Evolutionary conservation across 352 stramenopile species (phyloP).

Genomic region (Phytophthora podocarpi): DNA sequence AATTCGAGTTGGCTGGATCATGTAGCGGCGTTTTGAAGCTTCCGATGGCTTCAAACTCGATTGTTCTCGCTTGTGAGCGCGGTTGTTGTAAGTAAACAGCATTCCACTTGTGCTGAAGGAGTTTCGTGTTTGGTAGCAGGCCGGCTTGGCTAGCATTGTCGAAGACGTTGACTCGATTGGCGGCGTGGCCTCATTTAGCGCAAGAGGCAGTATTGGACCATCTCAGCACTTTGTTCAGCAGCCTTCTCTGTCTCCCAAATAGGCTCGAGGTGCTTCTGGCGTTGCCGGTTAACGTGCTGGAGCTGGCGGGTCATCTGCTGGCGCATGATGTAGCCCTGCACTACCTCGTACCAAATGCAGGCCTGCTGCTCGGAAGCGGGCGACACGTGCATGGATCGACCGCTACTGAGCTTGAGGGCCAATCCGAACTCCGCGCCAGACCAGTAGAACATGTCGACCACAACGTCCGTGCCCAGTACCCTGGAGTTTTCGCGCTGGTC

Average conservation of each 20-base stretch:
- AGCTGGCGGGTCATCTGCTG: slow-evolving; percentile 44
- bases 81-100: slow-evolving; percentile 12
- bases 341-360: slow-evolving; percentile 66
- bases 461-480: slow-evolving; percentile 50
- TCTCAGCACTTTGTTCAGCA: slow-evolving; percentile 25
- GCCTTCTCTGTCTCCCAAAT: slow-evolving; percentile 48
- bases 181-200: slow-evolving; percentile 7
- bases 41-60: slow-evolving; percentile 37
- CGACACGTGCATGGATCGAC: slow-evolving; percentile 50
- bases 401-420: slow-evolving; percentile 52
- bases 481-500: slow-evolving; percentile 56
- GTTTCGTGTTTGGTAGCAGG: neutral
- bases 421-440: slow-evolving; percentile 55
- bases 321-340: slow-evolving; percentile 52
- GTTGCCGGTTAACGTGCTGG: slow-evolving; percentile 43
- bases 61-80: slow-evolving; percentile 4
- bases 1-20: neutral
- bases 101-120: slow-evolving; percentile 17
- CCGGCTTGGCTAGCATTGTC: neutral
- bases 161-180: slow-evolving; percentile 1
- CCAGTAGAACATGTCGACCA: slow-evolving; percentile 61
- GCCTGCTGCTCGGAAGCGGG: slow-evolving; percentile 60
- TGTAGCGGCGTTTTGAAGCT: too few relatives aligned
- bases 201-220: slow-evolving; percentile 25
- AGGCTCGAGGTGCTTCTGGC: slow-evolving; percentile 43